A percentile compares a stretch with the other conserved stretches of the same genome.
These are phyloP conservation scores for Cystobasidium tubakii DNA, from an alignment of 768 basidiomycete species.

Conservation along the genomic window DNA sequence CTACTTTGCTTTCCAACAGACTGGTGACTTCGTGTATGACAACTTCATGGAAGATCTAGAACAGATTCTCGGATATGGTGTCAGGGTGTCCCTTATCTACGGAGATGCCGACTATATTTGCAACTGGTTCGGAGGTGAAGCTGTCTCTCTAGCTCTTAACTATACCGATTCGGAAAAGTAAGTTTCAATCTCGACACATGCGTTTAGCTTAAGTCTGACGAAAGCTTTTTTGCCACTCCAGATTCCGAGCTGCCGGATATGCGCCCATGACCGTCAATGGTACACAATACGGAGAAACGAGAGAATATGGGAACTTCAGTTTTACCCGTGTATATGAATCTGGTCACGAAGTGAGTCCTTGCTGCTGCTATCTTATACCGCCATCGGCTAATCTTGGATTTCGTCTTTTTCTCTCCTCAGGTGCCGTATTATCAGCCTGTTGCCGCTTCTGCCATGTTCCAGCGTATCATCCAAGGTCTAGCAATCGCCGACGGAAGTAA, in stretches of 20 bases:
- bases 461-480: constrained; percentile 19
- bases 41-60: constrained; percentile 21
- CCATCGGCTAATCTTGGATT: neutral
- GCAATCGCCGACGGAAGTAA: constrained; percentile 5
- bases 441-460: constrained; percentile 24
- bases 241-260: constrained; percentile 25
- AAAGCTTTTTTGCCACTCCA: neutral
- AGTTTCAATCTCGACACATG: neutral
- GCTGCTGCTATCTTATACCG: neutral
- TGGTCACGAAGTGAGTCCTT: constrained; percentile 27
- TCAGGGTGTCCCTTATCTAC: constrained; percentile 29
- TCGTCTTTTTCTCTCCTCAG: neutral
- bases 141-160: constrained; percentile 12
- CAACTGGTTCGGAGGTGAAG: constrained; percentile 33
- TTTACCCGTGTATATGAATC: constrained; percentile 33
- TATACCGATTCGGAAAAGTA: constrained; percentile 14
- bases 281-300: constrained; percentile 29
- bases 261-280: constrained; percentile 32
- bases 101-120: constrained; percentile 36
- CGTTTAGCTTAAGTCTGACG: neutral
- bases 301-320: constrained; percentile 31
- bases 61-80: constrained; percentile 13
- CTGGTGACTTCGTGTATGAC: constrained; percentile 27
- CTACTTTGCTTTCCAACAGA: constrained; percentile 34
- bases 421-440: constrained; percentile 25